Evolutionary conservation across 768 basidiomycete genomes (phyloP).

Genomic region (Myochromella boudieri): DNA sequence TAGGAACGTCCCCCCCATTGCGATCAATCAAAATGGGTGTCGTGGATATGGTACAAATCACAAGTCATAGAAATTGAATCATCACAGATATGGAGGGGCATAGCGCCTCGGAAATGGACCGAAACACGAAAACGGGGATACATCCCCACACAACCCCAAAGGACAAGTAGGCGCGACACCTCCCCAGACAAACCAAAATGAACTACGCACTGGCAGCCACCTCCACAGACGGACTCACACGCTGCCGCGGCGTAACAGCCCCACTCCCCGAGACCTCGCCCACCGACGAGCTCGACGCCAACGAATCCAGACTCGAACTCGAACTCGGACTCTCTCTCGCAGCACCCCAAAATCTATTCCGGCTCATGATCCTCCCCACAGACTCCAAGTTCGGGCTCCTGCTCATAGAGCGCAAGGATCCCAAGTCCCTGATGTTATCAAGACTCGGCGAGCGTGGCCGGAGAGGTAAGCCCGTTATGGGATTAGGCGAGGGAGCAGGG

Average conservation of each 20-base stretch:
- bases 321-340: too few species aligned
- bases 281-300: too few species aligned
- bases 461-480: constrained; percentile 39
- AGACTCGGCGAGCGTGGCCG: constrained; percentile 24
- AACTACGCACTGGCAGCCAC: not conserved
- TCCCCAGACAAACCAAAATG: not conserved
- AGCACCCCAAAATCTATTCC: too few species aligned
- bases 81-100: too few species aligned
- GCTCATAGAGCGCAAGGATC: not conserved
- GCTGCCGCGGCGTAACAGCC: constrained; percentile 22
- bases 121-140: not conserved
- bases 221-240: not conserved
- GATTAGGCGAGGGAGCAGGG: constrained; percentile 49
- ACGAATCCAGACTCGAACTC: too few species aligned
- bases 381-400: too few species aligned
- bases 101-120: too few species aligned
- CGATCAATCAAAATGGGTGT: too few species aligned
- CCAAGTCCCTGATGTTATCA: constrained; percentile 8
- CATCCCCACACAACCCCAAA: not conserved
- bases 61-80: too few species aligned
- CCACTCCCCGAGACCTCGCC: constrained; percentile 23
- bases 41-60: too few species aligned
- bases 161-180: not conserved
- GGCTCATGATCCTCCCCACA: too few species aligned
- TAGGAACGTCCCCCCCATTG: too few species aligned